Conservation (phyloP, 1,284 basidiomycete species). For the Takashimella koratensis region DNA sequence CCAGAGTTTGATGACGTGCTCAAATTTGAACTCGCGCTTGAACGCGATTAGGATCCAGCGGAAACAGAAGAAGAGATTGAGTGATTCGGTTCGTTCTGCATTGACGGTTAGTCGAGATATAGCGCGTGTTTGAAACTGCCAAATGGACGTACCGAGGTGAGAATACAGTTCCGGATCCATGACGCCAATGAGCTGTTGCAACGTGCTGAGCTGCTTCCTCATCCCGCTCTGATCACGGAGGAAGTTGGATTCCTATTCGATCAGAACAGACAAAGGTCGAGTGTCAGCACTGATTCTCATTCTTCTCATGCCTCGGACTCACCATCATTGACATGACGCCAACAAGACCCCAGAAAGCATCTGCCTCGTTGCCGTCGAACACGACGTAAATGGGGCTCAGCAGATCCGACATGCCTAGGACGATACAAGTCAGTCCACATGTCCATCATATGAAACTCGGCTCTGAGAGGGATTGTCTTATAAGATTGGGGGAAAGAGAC, state of each 20-base stretch:
- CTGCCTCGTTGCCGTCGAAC: conserved; percentile 78
- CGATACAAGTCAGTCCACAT: conserved; percentile 49
- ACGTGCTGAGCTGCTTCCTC: conserved; percentile 83
- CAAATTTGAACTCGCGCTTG: conserved; percentile 92
- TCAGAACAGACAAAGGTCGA: not conserved
- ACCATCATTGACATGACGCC: conserved; percentile 94
- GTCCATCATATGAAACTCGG: conserved; percentile 61
- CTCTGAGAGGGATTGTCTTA: no score
- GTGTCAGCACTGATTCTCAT: no score
- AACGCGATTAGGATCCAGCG: conserved; percentile 75
- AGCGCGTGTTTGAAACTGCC: not conserved
- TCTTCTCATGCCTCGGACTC: no score
- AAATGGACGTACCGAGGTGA: conserved; percentile 62
- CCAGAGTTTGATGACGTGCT: conserved; percentile 85
- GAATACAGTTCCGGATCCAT: conserved; percentile 93
- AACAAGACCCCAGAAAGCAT: conserved; percentile 95
- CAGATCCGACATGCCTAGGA: conserved; percentile 94
- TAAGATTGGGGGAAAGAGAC: no score
- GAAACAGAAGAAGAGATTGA: conserved; percentile 99
- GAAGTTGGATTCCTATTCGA: conserved; percentile 82
- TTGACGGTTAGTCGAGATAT: not conserved
- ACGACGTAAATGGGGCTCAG: conserved; percentile 91
- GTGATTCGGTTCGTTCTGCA: conserved; percentile 77
- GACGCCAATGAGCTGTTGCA: conserved; percentile 84
- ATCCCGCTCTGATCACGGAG: conserved; percentile 95